These are phyloP conservation scores for Fomitopsis betulina DNA, from an alignment of 1,284 basidiomycete species.

Conservation along the genomic window DNA sequence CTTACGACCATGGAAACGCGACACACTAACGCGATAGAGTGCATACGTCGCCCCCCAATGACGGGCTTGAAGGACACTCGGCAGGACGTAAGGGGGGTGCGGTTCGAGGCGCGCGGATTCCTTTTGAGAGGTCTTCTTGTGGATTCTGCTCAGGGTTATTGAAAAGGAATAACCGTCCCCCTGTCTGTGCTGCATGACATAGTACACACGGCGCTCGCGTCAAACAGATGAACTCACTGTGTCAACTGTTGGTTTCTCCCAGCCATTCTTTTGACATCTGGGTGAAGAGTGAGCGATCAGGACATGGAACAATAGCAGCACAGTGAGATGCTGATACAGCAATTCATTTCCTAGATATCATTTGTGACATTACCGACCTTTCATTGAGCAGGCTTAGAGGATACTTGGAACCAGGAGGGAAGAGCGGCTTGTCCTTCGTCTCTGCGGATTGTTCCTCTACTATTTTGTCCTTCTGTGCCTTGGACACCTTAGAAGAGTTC, in stretches of 20 bases:
- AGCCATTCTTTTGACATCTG: conserved; percentile 83
- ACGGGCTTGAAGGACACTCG: conserved; percentile 68
- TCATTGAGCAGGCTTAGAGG: conserved; percentile 76
- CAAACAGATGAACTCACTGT: conserved; percentile 43
- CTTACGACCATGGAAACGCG: neutral
- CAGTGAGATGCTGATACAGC: neutral
- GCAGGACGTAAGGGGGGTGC: conserved; percentile 58
- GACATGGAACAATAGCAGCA: neutral
- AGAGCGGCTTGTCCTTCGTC: conserved; percentile 48
- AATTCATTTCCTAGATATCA: neutral
- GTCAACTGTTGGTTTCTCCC: conserved; percentile 77
- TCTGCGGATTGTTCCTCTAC: conserved; percentile 16
- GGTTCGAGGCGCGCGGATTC: conserved; percentile 74
- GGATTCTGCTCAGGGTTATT: conserved; percentile 58
- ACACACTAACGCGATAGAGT: conserved; percentile 70
- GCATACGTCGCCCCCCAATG: conserved; percentile 90
- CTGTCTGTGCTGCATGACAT: conserved; percentile 38
- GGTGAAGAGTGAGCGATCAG: neutral
- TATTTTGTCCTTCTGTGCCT: conserved; percentile 10
- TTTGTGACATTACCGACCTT: conserved; percentile 37
- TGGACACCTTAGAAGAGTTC: conserved; percentile 64
- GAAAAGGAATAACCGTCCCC: conserved; percentile 53
- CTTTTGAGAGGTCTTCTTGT: conserved; percentile 65
- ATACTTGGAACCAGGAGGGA: conserved; percentile 79
- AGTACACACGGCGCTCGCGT: conserved; percentile 10